Evolutionary conservation across 139 green algal genomes (phyloP).

Genomic region (Chlorella sp.): DNA sequence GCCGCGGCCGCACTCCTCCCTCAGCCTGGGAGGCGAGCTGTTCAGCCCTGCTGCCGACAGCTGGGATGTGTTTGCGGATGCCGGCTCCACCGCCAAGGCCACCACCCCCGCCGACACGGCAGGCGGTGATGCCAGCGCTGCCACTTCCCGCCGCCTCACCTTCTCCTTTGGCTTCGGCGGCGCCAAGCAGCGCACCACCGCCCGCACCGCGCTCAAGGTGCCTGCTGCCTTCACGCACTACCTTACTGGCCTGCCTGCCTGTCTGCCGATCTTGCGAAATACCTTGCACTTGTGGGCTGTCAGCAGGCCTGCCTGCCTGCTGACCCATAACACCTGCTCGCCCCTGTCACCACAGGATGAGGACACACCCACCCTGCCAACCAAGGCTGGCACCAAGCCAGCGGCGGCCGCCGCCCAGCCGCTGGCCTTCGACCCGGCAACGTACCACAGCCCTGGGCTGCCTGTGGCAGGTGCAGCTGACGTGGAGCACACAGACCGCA

Average conservation of each 20-base stretch:
- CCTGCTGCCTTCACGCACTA: no score
- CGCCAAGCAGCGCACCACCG: not conserved
- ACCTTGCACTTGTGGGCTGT: not conserved
- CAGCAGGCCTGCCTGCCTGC: not conserved
- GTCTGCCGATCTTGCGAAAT: not conserved
- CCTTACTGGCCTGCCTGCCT: no score
- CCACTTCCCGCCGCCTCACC: conserved; percentile 4
- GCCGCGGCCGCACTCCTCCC: not conserved
- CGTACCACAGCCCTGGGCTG: conserved; percentile 11
- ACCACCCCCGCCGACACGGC: not conserved
- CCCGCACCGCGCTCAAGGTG: not conserved
- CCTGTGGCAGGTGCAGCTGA: no score
- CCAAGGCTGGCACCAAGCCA: not conserved
- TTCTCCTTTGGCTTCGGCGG: conserved; percentile 4
- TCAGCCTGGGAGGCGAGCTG: not conserved
- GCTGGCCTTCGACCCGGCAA: not conserved
- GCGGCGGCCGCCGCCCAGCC: not conserved
- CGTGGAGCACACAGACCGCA: not conserved
- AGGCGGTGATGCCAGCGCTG: not conserved
- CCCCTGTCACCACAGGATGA: not conserved
- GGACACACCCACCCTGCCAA: not conserved
- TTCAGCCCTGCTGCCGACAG: not conserved
- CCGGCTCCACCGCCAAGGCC: not conserved
- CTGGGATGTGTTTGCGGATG: not conserved
- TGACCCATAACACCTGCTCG: not conserved